These are phyloP conservation scores for Purpureocillium lavendulum DNA, from an alignment of 2,329 filamentous ascomycete genomes.

Conservation along the genomic window DNA sequence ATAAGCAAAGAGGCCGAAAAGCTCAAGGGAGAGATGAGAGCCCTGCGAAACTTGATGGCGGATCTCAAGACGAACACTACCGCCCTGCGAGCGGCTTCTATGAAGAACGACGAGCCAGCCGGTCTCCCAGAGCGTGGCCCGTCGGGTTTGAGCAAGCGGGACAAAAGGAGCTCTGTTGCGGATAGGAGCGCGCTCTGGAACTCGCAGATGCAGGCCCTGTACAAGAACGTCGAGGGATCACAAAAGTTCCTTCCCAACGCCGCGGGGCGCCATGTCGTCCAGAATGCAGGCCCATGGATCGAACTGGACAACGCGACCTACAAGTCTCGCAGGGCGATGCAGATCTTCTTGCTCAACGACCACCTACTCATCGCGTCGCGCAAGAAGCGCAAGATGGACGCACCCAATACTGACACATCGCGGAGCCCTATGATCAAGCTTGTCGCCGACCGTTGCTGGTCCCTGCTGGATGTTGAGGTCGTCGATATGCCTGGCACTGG, in stretches of 20 bases:
- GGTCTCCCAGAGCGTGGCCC: conserved; percentile 43
- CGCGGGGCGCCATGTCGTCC: conserved; percentile 84
- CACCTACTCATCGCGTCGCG: conserved; percentile 84
- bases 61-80: conserved; percentile 77
- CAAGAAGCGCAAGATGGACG: conserved; percentile 85
- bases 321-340: conserved; percentile 82
- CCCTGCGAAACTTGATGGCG: conserved; percentile 81
- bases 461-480: conserved; percentile 84
- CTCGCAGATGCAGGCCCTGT: conserved; percentile 65
- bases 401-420: conserved; percentile 33
- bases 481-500: conserved; percentile 71
- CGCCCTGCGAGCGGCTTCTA: conserved; percentile 53
- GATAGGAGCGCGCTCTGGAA: conserved; percentile 61
- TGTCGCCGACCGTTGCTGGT: conserved; percentile 91
- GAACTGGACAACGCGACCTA: conserved; percentile 96
- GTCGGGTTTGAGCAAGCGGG: conserved; percentile 53
- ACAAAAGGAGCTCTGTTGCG: conserved; percentile 84
- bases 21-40: conserved; percentile 91
- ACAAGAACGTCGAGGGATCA: conserved; percentile 95
- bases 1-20: conserved; percentile 99
- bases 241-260: conserved; percentile 93
- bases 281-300: conserved; percentile 90
- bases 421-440: conserved; percentile 61
- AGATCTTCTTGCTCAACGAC: conserved; percentile 89
- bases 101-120: conserved; percentile 37